These are phyloP conservation scores for Paspalum vaginatum DNA, from an alignment of 176 grass and related monocot genomes.

Conservation along the genomic window DNA sequence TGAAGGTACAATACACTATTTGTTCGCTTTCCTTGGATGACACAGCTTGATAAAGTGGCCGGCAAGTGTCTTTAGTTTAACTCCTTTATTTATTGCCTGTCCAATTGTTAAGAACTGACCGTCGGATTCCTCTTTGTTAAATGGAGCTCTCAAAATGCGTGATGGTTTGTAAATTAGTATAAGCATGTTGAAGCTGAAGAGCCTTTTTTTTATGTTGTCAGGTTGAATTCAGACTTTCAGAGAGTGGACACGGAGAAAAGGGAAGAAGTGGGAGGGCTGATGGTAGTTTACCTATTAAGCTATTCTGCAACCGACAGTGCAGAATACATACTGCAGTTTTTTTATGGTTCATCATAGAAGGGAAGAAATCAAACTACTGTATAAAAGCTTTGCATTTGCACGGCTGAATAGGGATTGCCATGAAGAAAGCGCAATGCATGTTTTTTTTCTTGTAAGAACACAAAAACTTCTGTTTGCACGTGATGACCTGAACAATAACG, in stretches of 20 bases:
- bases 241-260: slow-evolving; percentile 3
- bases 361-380: no score
- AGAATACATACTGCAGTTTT: slow-evolving; percentile 9
- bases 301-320: slow-evolving; percentile 14
- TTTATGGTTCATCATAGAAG: no score
- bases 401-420: background rate
- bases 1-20: slow-evolving; percentile 24
- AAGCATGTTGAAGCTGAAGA: background rate
- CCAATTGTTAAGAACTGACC: background rate
- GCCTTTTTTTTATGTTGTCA: background rate
- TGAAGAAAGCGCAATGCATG: background rate
- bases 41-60: background rate
- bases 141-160: background rate
- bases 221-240: background rate
- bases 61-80: slow-evolving; percentile 18
- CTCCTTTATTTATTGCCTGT: slow-evolving; percentile 11
- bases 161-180: background rate
- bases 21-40: slow-evolving; percentile 24
- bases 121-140: background rate
- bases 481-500: slow-evolving; percentile 13
- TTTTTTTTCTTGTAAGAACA: background rate
- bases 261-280: background rate
- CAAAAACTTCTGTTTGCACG: slow-evolving; percentile 33
- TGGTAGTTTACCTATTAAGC: background rate
- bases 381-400: background rate